Base-by-base conservation (phyloP, 306 rosid species). In the Trichosanthes truncata region DNA sequence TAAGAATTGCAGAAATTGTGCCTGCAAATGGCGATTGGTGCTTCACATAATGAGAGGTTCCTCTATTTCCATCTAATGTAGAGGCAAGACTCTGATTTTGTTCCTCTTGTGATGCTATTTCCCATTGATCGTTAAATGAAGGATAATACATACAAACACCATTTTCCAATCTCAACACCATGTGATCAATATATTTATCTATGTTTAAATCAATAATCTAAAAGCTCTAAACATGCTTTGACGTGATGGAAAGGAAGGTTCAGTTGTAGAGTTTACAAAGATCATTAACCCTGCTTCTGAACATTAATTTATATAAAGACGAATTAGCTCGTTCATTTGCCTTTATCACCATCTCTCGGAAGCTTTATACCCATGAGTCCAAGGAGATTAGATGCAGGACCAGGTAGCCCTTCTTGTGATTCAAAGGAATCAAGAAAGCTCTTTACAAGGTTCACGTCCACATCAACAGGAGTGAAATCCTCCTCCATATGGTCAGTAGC, bases 331-430 rank as follows among this genome's bases (percentile, higher is more conserved):
- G 46, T 77, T 91, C 86, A 91, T 73, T 89, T 85, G 60, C 88
- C 86, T 80, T 91, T 93, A 75, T 86, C 84, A 73, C 84, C 77
- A 72, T 93, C 97, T 78, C 80, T 84, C 12, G 96, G 97, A 61
- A 96, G 89, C 82, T 90, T 90, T 69, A 96, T 74, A 36, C 99
- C 99, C 98, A 93, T 89, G 31, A 96, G 97, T 48, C 97, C 97
- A 38, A 96, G 97, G 82, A 93, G 85, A 85, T 93, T 96, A 65
- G 99, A 91, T 78, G 97, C 96, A n/a, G 99, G 99, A 80, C 99
- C 98, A 52, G 99, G 99, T 79, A 93, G 99, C 51, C 98, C 99
- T 88, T 93, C 93, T 83, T 96, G 99, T 82, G 93, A 87, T 68
- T 97, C 89, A 87, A 93, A 90, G 79, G 99, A 96, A 90, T 91